These are phyloP conservation scores for Pythium monospermum DNA, from an alignment of 352 stramenopile genomes.

Conservation along the genomic window DNA sequence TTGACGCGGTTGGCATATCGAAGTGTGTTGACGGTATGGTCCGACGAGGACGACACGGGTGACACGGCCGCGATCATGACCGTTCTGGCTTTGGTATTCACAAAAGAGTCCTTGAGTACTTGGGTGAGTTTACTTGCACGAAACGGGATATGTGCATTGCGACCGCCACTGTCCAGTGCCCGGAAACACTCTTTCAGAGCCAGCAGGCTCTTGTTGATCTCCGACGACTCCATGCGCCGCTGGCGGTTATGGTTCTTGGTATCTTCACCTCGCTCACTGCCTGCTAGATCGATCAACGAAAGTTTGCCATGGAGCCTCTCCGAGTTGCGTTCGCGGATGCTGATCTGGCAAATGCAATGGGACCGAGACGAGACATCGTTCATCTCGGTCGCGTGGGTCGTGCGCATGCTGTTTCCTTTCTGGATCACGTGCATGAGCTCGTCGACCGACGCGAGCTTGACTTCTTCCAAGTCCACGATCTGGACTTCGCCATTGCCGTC, in stretches of 20 bases:
- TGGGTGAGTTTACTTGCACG: slow-evolving; percentile 95
- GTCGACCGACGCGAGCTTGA: slow-evolving; percentile 81
- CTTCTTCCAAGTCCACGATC: slow-evolving; percentile 93
- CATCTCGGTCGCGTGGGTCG: slow-evolving; percentile 94
- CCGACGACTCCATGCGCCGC: slow-evolving; percentile 93
- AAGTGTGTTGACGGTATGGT: slow-evolving; percentile 97
- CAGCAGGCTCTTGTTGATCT: slow-evolving; percentile 97
- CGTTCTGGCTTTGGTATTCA: slow-evolving; percentile 91
- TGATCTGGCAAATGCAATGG: slow-evolving; percentile 95
- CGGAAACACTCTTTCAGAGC: slow-evolving; percentile 97
- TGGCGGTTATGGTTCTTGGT: slow-evolving; percentile 91
- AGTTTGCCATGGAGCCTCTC: slow-evolving; percentile 80
- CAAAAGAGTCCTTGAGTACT: slow-evolving; percentile 98
- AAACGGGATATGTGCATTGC: slow-evolving; percentile 92
- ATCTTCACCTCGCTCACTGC: slow-evolving; percentile 94
- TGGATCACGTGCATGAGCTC: slow-evolving; percentile 93
- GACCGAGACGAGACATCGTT: slow-evolving; percentile 95
- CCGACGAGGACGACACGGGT: slow-evolving; percentile 89
- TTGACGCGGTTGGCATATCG: slow-evolving; percentile 97
- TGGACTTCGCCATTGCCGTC: slow-evolving; percentile 93
- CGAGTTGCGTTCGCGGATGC: slow-evolving; percentile 52
- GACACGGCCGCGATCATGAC: slow-evolving; percentile 97
- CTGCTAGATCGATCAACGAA: slow-evolving; percentile 96
- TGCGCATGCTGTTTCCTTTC: slow-evolving; percentile 89
- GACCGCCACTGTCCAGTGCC: slow-evolving; percentile 88